Evolutionary conservation across 176 grass and related monocot genomes (phyloP), one percentile per base, ranked within the genome.

Genomic region (Otatea glauca): DNA sequence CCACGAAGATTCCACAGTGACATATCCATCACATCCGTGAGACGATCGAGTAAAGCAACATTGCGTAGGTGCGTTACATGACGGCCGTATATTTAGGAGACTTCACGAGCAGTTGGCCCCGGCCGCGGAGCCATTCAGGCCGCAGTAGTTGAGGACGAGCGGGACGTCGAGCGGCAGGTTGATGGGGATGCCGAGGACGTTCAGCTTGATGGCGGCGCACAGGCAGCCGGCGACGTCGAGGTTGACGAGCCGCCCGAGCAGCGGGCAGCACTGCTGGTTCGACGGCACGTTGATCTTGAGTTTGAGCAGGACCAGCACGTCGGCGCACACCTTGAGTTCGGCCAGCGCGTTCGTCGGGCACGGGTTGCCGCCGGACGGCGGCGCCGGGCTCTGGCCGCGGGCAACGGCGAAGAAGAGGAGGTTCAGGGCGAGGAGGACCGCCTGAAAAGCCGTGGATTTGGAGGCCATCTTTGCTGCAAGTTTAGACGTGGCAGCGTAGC

Each of bases 121-220:
- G 13, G 77, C 78, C 15, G 84, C 68, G 2, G 88, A 61, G 0
- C 68, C 80, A 50, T 86, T 90, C 13, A 69, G 84, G 48, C 80
- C 85, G 88, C 91, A 93, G 91, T 82, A 90, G 85, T 90, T 93
- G 67, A 90, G 65, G 27, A 93, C 34, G 65, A 94, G 88, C 23
- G 86, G 84, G 63, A 94, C 83, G 83, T 94, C 83, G 70, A 88
- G 51, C 59, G 88, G 86, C 24, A 94, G 75, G 86, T 94, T 91
- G 83, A 91, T 1, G 86, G 80, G 83, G 75, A 91, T 86, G 70
- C 92, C 92, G 53, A 94, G 0, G 2, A 89, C 65, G 75, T 1
- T 84, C 79, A 88, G 65, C 83, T 56, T 83, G 83, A 94, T 86
- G 75, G 83, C 83, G 86, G 86, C 81, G 83, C 92, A 94, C 9